Evolutionary conservation across 1,139 yeast species (phyloP).

Genomic region (Protomyces macrosporus): DNA sequence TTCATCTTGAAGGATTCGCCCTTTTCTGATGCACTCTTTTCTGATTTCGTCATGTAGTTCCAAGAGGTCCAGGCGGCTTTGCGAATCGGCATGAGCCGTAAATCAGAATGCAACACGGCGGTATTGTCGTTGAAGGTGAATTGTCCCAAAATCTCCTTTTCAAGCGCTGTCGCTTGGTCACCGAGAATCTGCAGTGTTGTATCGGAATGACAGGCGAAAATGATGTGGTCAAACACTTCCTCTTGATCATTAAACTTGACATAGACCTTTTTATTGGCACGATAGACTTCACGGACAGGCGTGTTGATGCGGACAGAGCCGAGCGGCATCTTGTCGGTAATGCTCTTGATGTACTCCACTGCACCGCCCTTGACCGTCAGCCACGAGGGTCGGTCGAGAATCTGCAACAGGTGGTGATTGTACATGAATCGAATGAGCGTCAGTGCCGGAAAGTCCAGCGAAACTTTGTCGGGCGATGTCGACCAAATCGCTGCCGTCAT

Average conservation of each 20-base stretch:
- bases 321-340: constrained; percentile 22
- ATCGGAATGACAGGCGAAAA: constrained; percentile 25
- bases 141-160: background rate
- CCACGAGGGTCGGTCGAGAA: constrained; percentile 22
- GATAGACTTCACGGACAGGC: constrained; percentile 14
- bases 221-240: constrained; percentile 20
- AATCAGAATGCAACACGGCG: constrained; percentile 17
- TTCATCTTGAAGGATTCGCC: background rate
- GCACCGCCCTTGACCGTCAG: constrained; percentile 22
- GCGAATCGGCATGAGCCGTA: constrained; percentile 17
- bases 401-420: constrained; percentile 22
- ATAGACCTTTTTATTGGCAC: constrained; percentile 18
- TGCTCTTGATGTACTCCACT: constrained; percentile 4
- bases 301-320: constrained; percentile 15
- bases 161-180: constrained; percentile 10
- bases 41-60: constrained; percentile 20
- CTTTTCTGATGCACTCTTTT: background rate
- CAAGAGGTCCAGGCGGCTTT: constrained; percentile 22
- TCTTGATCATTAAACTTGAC: constrained; percentile 17
- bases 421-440: constrained; percentile 20
- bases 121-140: constrained; percentile 18
- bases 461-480: constrained; percentile 20
- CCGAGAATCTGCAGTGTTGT: constrained; percentile 9
- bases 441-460: constrained; percentile 21
- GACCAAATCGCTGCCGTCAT: constrained; percentile 26